Conservation (phyloP, 768 basidiomycete genomes). For the Postia placenta region DNA sequence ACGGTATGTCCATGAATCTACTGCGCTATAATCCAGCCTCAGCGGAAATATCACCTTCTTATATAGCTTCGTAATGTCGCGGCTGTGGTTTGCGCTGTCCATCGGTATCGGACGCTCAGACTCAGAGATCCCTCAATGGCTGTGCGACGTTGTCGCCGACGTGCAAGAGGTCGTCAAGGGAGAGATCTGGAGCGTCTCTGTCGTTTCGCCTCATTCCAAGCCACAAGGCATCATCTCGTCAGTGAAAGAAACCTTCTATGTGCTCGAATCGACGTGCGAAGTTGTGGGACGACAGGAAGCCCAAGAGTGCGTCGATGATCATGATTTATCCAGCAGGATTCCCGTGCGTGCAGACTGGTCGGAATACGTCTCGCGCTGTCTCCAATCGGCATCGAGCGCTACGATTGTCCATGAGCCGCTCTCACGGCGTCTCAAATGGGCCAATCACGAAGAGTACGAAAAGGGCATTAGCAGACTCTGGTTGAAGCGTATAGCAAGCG, state of each 20-base stretch:
- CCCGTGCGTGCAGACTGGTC: conserved; percentile 60
- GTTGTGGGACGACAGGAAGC: conserved; percentile 40
- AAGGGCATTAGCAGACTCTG: conserved; percentile 64
- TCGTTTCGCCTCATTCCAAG: conserved; percentile 10
- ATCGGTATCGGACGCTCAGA: conserved; percentile 29
- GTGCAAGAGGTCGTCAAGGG: conserved; percentile 44
- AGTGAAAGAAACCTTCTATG: conserved; percentile 37
- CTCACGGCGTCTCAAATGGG: conserved; percentile 49
- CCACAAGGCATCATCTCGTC: background rate
- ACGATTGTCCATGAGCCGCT: conserved; percentile 15
- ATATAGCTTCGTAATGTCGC: conserved; percentile 54
- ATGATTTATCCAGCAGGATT: background rate
- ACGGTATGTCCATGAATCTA: conserved; percentile 34
- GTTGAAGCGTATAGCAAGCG: conserved; percentile 38
- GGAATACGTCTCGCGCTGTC: conserved; percentile 41
- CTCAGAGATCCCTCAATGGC: conserved; percentile 28
- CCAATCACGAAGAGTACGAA: conserved; percentile 66
- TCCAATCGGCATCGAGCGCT: conserved; percentile 1
- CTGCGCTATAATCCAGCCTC: too few relatives aligned
- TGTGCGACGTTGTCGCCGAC: conserved; percentile 34
- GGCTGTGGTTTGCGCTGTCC: conserved; percentile 59
- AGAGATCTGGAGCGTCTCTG: conserved; percentile 57
- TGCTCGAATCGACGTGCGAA: conserved; percentile 70
- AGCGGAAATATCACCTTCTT: background rate
- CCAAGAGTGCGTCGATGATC: background rate